Conservation (phyloP, 2,329 filamentous ascomycete genomes). For the Tolypocladium ovalisporum region DNA sequence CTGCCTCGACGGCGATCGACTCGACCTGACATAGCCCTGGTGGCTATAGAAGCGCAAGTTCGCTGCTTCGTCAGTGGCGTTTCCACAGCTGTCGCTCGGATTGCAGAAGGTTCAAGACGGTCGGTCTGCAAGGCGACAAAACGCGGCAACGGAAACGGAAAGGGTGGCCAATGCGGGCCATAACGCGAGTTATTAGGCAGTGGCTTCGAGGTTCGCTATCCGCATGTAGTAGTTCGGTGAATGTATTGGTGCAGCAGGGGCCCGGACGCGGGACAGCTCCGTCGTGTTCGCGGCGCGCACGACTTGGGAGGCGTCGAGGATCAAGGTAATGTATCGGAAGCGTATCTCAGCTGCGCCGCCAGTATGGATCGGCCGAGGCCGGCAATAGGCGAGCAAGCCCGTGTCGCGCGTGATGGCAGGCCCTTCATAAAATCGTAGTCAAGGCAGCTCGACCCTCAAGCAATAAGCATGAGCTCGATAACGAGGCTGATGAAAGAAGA, state of each 20-base stretch:
- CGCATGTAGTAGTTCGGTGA: not conserved
- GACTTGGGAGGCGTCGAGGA: not conserved
- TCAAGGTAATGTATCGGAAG: not conserved
- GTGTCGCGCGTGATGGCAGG: not conserved
- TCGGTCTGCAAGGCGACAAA: not conserved
- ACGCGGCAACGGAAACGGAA: not conserved
- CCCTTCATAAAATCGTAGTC: not conserved
- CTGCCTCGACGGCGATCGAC: not conserved
- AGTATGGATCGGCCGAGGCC: not conserved
- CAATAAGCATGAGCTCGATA: not conserved
- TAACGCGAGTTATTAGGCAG: not conserved
- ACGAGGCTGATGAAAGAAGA: not conserved
- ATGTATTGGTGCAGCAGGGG: not conserved
- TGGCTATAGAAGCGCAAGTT: not conserved
- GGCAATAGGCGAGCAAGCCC: not conserved
- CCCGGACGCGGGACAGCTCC: not conserved
- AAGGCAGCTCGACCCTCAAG: not conserved
- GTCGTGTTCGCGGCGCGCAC: not conserved
- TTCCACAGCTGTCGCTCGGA: too few relatives aligned
- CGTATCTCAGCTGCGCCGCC: not conserved
- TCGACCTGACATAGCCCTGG: not conserved
- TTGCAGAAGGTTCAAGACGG: not conserved
- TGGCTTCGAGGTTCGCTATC: not conserved
- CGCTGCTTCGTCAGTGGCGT: too few relatives aligned
- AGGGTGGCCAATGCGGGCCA: not conserved